Percentiles rank a stretch among this genome's conserved stretches.
Conservation (phyloP, 306 rosid species). For the Myrica gale region DNA sequence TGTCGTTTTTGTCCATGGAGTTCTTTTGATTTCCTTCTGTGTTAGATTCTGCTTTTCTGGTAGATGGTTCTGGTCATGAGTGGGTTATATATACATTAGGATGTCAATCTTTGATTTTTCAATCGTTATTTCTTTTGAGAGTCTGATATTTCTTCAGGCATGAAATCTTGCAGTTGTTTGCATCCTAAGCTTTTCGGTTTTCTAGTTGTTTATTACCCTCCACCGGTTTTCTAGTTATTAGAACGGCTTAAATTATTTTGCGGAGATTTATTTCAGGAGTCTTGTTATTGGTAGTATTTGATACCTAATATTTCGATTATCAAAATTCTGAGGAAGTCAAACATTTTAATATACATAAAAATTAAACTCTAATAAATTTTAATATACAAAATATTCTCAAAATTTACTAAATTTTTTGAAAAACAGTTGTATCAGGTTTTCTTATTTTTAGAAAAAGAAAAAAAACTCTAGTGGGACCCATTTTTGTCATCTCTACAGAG, state of each 20-base stretch:
- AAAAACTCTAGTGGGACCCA: slow-evolving; percentile 11
- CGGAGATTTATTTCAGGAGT: background rate
- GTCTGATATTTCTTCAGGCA: background rate
- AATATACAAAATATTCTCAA: no score
- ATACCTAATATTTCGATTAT: no score
- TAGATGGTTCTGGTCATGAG: background rate
- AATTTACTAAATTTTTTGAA: no score
- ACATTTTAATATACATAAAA: no score
- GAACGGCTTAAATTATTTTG: background rate
- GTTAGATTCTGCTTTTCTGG: background rate
- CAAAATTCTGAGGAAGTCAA: no score
- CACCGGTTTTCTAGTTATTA: no score
- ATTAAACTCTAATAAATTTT: no score
- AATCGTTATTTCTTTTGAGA: background rate
- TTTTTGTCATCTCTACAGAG: background rate
- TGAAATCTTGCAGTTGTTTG: background rate
- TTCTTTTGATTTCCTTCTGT: background rate
- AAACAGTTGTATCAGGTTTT: background rate
- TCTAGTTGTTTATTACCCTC: background rate
- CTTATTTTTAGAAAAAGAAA: background rate
- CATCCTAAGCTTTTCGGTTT: background rate
- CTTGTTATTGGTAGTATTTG: no score
- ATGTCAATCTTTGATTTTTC: background rate
- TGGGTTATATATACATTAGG: background rate
- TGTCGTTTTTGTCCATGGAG: background rate